phyloP scores from a whole-genome alignment of 2,329 filamentous ascomycete species.

The Shiraia bambusicola region DNA sequence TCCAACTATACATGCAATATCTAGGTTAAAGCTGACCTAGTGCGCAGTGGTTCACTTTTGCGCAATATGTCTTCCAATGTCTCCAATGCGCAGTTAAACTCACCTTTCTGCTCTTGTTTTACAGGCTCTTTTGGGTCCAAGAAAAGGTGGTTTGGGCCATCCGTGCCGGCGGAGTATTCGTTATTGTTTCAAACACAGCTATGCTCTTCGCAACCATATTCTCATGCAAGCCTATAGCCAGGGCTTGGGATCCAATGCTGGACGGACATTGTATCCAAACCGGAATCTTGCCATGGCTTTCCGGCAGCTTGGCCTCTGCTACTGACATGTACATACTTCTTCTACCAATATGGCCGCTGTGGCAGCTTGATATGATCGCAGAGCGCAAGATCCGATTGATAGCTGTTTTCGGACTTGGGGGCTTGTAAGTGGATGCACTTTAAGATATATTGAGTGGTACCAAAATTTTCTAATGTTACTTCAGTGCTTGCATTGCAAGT shows the following conservation, averaged over 20 bases:
- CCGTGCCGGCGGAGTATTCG: background rate
- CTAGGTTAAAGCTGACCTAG: background rate
- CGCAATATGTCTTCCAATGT: background rate
- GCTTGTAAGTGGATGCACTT: background rate
- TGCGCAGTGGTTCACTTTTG: background rate
- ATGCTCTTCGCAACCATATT: conserved; percentile 2
- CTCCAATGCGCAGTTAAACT: background rate
- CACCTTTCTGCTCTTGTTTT: background rate
- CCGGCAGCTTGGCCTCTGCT: background rate
- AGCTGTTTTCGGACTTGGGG: background rate
- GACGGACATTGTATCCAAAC: conserved; percentile 26
- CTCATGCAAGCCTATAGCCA: background rate
- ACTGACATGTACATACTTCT: background rate
- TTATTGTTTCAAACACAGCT: background rate
- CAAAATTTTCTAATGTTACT: background rate
- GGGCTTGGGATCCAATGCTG: background rate
- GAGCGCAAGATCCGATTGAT: background rate
- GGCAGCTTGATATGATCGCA: background rate
- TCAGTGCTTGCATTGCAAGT: background rate
- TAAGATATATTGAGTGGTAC: no score
- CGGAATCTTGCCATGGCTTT: background rate
- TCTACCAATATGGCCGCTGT: background rate
- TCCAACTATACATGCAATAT: no score
- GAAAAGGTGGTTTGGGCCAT: background rate
- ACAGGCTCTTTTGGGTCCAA: background rate